These are phyloP conservation scores for Scytalidium sp. DNA, from an alignment of 2,329 filamentous ascomycete genomes.

Conservation along the genomic window DNA sequence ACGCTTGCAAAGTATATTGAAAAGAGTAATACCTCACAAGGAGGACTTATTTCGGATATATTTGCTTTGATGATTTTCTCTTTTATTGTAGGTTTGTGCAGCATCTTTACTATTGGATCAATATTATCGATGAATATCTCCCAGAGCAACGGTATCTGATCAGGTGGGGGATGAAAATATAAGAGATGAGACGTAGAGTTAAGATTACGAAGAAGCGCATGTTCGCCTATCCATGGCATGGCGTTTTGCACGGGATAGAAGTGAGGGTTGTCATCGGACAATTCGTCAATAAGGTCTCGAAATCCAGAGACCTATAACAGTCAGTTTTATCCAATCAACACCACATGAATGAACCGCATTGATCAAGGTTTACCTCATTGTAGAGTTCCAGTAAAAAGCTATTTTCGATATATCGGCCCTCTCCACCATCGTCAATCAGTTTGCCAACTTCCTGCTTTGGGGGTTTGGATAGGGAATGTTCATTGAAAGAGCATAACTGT, in stretches of 20 bases:
- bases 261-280: neutral
- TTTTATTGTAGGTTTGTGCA: slow-evolving; percentile 61
- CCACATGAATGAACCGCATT: neutral
- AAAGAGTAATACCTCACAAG: slow-evolving; percentile 1
- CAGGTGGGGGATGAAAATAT: neutral
- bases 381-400: neutral
- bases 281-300: neutral
- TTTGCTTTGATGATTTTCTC: neutral
- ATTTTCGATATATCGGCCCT: neutral
- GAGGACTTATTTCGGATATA: neutral
- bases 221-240: neutral
- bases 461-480: neutral
- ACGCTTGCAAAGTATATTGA: slow-evolving; percentile 3
- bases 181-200: neutral
- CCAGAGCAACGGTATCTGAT: neutral
- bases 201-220: neutral
- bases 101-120: slow-evolving; percentile 64
- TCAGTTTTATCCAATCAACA: neutral
- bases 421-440: neutral
- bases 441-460: neutral
- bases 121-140: slow-evolving; percentile 64
- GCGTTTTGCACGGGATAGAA: neutral
- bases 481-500: neutral
- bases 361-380: neutral
- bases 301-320: neutral